Conservation (phyloP, 164 flowering plant genomes). For the Nymphaea colorata region DNA sequence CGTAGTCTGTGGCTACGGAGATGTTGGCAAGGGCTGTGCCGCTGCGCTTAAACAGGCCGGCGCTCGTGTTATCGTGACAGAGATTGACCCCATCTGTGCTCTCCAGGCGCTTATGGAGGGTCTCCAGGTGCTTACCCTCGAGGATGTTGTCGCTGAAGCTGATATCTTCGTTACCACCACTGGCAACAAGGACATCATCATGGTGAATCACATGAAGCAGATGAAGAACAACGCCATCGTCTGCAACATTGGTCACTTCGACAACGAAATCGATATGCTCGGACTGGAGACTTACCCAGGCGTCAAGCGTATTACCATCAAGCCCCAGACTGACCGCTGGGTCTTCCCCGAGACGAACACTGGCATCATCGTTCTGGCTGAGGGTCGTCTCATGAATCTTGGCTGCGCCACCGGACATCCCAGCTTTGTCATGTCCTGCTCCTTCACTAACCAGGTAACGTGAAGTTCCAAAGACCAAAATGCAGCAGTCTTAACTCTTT, state of each 20-base stretch:
- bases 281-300: constrained; percentile 17
- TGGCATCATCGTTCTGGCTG: constrained; percentile 17
- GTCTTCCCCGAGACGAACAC: constrained; percentile 16
- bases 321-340: constrained; percentile 22
- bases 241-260: constrained; percentile 31
- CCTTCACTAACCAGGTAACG: constrained; percentile 20
- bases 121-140: constrained; percentile 18
- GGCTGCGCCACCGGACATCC: constrained; percentile 24
- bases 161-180: constrained; percentile 23
- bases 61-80: constrained; percentile 22
- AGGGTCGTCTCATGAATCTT: constrained; percentile 20
- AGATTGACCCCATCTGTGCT: constrained; percentile 29
- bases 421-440: constrained; percentile 22
- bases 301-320: constrained; percentile 14
- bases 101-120: constrained; percentile 32
- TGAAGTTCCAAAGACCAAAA: not conserved
- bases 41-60: constrained; percentile 21
- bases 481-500: too few relatives aligned
- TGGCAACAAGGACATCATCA: constrained; percentile 28
- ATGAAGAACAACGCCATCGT: constrained; percentile 35
- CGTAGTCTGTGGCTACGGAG: constrained; percentile 17
- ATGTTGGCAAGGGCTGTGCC: constrained; percentile 23
- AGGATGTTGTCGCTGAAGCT: constrained; percentile 16
- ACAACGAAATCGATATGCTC: constrained; percentile 19
- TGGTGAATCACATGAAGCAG: constrained; percentile 23